A percentile compares a stretch with the other conserved stretches of the same genome.
These are phyloP conservation scores for Auricularia cornea DNA, from an alignment of 768 basidiomycete species.

Conservation along the genomic window DNA sequence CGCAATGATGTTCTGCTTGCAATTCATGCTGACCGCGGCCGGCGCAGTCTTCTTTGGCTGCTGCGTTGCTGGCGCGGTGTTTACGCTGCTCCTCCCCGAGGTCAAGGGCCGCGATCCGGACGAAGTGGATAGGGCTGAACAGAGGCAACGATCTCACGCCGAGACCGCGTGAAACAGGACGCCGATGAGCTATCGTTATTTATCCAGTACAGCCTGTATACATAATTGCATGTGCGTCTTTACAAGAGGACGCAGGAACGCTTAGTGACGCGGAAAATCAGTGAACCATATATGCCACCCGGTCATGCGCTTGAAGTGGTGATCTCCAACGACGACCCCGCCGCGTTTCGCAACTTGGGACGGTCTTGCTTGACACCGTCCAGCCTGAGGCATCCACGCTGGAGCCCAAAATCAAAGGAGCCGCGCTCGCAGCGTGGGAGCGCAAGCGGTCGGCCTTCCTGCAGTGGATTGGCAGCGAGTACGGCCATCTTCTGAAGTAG, in stretches of 20 bases:
- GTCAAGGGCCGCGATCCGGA: constrained; percentile 45
- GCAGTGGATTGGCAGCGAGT: constrained; percentile 19
- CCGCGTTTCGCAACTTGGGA: constrained; percentile 70
- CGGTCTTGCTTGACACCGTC: constrained; percentile 8
- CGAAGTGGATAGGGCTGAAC: constrained; percentile 33
- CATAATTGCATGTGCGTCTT: no score
- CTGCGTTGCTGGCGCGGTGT: constrained; percentile 46
- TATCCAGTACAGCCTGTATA: no score
- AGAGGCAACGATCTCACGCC: no score
- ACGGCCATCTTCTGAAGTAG: no score
- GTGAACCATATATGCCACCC: no score
- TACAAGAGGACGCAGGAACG: no score
- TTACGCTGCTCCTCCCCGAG: constrained; percentile 44
- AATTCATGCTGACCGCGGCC: background rate
- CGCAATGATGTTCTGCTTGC: constrained; percentile 1
- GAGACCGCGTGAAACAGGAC: no score
- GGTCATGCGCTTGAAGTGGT: constrained; percentile 68
- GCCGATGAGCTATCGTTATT: no score
- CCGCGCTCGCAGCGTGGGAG: constrained; percentile 38
- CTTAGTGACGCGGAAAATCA: no score
- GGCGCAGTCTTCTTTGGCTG: constrained; percentile 56
- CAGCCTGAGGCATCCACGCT: constrained; percentile 55
- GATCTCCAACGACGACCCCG: constrained; percentile 67
- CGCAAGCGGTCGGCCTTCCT: constrained; percentile 40
- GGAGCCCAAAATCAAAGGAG: constrained; percentile 35